phyloP scores from a whole-genome alignment of 2,329 filamentous ascomycete genomes.

The Sarocladiaceae sp. region DNA sequence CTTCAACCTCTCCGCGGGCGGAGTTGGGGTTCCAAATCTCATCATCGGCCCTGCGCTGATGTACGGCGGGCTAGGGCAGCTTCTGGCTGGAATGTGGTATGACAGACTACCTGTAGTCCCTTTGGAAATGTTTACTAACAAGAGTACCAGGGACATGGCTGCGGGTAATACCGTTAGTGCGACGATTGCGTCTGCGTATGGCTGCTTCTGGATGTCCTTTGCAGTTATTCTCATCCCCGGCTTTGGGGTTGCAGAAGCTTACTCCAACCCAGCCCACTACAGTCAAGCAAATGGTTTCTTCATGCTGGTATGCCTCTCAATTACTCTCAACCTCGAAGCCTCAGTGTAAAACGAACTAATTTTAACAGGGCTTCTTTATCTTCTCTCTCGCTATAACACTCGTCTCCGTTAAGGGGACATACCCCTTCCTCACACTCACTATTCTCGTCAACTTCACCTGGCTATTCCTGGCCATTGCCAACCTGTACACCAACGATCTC shows the following conservation, averaged over 20 bases:
- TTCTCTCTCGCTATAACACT: constrained; percentile 1
- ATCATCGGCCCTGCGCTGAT: not conserved
- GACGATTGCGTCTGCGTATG: not conserved
- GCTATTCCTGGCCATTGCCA: constrained; percentile 4
- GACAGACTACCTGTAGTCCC: too few relatives aligned
- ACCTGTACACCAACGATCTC: not conserved
- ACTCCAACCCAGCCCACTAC: not conserved
- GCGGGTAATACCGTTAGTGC: not conserved
- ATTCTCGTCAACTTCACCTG: constrained; percentile 8
- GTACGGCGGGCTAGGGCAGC: constrained; percentile 2
- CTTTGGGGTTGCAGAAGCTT: not conserved
- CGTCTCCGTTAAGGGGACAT: not conserved
- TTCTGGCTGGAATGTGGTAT: constrained; percentile 5
- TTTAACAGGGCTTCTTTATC: constrained; percentile 1
- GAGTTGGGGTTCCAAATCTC: constrained; percentile 2
- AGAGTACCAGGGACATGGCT: constrained; percentile 8
- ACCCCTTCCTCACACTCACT: not conserved
- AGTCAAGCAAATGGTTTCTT: not conserved
- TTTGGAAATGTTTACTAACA: too few relatives aligned
- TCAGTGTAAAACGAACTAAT: not conserved
- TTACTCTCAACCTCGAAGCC: too few relatives aligned
- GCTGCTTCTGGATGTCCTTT: constrained; percentile 7
- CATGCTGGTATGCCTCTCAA: too few relatives aligned
- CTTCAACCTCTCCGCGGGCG: constrained; percentile 4
- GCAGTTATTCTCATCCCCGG: constrained; percentile 1